Base-by-base conservation (phyloP, 2,329 filamentous ascomycete genomes). In the Fusarium globosum region DNA sequence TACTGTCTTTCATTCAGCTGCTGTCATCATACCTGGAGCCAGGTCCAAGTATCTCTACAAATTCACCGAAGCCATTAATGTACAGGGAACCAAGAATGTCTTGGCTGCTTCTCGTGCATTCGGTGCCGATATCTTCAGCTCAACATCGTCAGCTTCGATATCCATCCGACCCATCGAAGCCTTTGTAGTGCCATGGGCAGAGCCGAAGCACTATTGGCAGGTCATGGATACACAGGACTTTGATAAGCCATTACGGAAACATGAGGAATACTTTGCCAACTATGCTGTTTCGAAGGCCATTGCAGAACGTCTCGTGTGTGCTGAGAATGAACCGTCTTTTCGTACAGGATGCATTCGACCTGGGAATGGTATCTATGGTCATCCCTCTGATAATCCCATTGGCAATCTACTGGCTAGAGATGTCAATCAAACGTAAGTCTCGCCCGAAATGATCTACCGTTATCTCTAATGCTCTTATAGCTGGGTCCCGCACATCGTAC, bases 301-400 rank as follows among this genome's bases (percentile, higher is more conserved):
- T 10, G 46, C 46, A 9, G 65, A 69, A 18, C 58, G 59, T 2
- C 26, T 65, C 3, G 52, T 65, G 2, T 65, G 52, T 28, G 42
- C 21, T 2, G 45, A 46, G 15, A 69, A 59, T 12, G n/a, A 18
- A 5, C n/a, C 7, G 7, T 43, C 21, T 7, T 65, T 69, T 26
- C 36, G 67, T 10, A 55, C 65, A 20, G 67, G 67, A 16, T 69
- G 65, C 10, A 69, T 69, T 7, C 52, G 59, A 23, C 67, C 67
- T 21, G 65, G 52, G 2, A 69, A 69, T 11, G 59, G 53, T 14
- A 43, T 69, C 6, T 69, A 65, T 21, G 67, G 45, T 1, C 21
- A 69, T 18, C 52, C 59, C 4, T 65, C 36, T 6, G 65, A 69
- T 10, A 65, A 65, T 2, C 45, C 28, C 2, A 35, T 69, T 4